Conservation (phyloP, 1,284 basidiomycete species). For the Tilletiopsis washingtonensis region DNA sequence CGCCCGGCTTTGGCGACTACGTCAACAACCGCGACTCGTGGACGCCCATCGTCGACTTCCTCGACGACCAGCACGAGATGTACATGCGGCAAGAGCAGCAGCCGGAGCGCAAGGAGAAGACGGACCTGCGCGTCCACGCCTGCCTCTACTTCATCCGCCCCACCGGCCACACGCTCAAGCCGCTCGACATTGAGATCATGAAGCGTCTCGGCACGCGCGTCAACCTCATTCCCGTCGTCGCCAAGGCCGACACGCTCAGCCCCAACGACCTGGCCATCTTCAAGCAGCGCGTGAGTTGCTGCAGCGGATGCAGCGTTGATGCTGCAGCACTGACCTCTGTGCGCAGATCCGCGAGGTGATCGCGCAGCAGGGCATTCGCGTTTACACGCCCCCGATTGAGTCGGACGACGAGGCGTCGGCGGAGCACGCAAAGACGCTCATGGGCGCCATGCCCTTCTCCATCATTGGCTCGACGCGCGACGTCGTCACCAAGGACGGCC, state of each 20-base stretch:
- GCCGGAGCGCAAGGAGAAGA: slow-evolving; percentile 83
- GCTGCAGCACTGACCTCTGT: slow-evolving; percentile 36
- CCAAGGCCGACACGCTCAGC: slow-evolving; percentile 92
- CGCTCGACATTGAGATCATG: slow-evolving; percentile 98
- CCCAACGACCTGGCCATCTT: slow-evolving; percentile 83
- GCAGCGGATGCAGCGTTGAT: background rate
- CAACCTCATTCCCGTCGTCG: slow-evolving; percentile 94
- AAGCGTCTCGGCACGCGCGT: slow-evolving; percentile 90
- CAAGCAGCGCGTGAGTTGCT: slow-evolving; percentile 60
- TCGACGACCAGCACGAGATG: slow-evolving; percentile 98
- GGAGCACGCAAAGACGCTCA: slow-evolving; percentile 79
- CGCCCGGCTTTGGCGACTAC: slow-evolving; percentile 97
- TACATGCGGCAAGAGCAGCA: slow-evolving; percentile 99
- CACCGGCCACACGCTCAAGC: slow-evolving; percentile 94
- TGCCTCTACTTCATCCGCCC: slow-evolving; percentile 97
- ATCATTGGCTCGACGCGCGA: slow-evolving; percentile 97
- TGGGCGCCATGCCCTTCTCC: slow-evolving; percentile 84
- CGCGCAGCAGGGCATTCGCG: slow-evolving; percentile 80
- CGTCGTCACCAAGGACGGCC: slow-evolving; percentile 81
- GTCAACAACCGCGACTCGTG: slow-evolving; percentile 98
- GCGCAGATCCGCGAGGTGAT: slow-evolving; percentile 74
- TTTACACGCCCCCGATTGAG: slow-evolving; percentile 89
- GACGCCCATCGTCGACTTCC: slow-evolving; percentile 96
- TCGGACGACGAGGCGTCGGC: slow-evolving; percentile 77
- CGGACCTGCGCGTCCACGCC: slow-evolving; percentile 89